These are phyloP conservation scores for Blastomyces silverae DNA, from an alignment of 2,329 filamentous ascomycete species.

Conservation along the genomic window DNA sequence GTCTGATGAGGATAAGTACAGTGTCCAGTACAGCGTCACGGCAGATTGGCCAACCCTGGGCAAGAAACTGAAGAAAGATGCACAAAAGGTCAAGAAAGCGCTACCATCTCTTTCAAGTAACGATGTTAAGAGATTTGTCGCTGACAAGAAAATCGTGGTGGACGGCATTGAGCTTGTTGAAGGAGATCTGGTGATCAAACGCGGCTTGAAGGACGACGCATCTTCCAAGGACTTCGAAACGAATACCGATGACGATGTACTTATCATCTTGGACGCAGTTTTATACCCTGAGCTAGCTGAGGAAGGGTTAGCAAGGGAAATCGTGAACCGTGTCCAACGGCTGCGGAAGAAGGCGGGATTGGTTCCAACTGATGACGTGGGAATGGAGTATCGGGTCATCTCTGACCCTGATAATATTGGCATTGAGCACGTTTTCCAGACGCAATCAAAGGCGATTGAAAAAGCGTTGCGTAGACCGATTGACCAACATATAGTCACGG, in stretches of 20 bases:
- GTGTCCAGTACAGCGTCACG: constrained; percentile 80
- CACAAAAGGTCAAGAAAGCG: constrained; percentile 83
- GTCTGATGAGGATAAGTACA: constrained; percentile 81
- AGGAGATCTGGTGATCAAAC: constrained; percentile 76
- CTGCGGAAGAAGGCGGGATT: constrained; percentile 90
- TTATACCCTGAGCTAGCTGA: constrained; percentile 78
- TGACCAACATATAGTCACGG: constrained; percentile 59
- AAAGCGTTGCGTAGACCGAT: constrained; percentile 71
- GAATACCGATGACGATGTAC: constrained; percentile 80
- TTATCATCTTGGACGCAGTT: constrained; percentile 80
- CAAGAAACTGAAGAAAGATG: constrained; percentile 96
- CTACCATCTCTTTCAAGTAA: constrained; percentile 70
- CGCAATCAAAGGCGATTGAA: constrained; percentile 62
- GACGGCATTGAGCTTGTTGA: constrained; percentile 77
- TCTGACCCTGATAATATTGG: constrained; percentile 72
- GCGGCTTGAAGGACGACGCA: constrained; percentile 67
- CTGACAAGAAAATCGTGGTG: constrained; percentile 66
- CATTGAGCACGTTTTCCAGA: constrained; percentile 61
- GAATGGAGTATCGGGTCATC: constrained; percentile 84
- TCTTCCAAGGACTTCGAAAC: constrained; percentile 70
- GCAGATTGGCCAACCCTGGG: constrained; percentile 92
- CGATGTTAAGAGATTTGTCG: constrained; percentile 71
- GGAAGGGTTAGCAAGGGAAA: constrained; percentile 83
- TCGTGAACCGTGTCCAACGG: constrained; percentile 87
- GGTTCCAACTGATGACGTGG: constrained; percentile 85